phyloP scores from a whole-genome alignment of 2,329 filamentous ascomycete species.

The Aspergillus arachidicola region DNA sequence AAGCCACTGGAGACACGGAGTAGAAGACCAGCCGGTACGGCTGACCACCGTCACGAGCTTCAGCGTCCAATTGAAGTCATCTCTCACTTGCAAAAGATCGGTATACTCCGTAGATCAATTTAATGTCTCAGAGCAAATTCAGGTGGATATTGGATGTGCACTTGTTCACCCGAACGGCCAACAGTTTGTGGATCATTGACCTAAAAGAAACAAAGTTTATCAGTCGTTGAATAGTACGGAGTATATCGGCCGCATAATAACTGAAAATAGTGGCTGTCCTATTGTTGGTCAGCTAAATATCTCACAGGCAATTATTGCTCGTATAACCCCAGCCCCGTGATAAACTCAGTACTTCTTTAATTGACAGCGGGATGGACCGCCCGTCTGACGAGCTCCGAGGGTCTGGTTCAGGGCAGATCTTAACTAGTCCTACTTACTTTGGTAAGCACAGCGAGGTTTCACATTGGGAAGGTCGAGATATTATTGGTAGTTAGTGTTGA shows the following conservation, averaged over 20 bases:
- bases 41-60: constrained; percentile 8
- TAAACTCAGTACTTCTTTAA: background rate
- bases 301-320: background rate
- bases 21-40: constrained; percentile 3
- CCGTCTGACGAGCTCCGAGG: constrained; percentile 15
- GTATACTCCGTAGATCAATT: constrained; percentile 7
- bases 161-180: background rate
- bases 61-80: constrained; percentile 4
- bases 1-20: background rate
- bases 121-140: constrained; percentile 6
- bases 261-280: background rate
- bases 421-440: constrained; percentile 11
- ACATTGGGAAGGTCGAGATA: background rate
- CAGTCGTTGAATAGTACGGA: too few relatives aligned
- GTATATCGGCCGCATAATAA: background rate
- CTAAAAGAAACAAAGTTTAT: background rate
- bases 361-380: constrained; percentile 17
- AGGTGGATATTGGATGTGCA: background rate
- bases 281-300: background rate
- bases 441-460: constrained; percentile 8
- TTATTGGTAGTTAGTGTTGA: background rate
- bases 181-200: background rate
- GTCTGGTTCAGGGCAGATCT: constrained; percentile 16
- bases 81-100: background rate
- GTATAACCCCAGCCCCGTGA: background rate